Evolutionary conservation across 2,329 filamentous ascomycete species (phyloP).

Genomic region (Fusarium gaditjirri): DNA sequence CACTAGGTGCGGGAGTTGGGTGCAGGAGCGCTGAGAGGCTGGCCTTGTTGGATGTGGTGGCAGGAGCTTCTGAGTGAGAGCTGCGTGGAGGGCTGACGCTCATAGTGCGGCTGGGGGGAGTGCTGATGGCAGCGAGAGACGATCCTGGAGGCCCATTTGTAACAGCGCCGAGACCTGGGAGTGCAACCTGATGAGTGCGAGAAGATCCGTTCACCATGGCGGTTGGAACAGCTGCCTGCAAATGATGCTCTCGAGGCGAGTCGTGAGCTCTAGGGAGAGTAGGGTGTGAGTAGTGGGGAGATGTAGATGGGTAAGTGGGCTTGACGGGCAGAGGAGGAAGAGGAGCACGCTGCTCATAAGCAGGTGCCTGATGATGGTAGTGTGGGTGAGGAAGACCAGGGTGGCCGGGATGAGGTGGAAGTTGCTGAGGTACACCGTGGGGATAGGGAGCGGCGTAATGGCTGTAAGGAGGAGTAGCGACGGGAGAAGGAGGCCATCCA

Average conservation of each 20-base stretch:
- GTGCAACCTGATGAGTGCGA: constrained; percentile 55
- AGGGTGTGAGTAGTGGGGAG: constrained; percentile 47
- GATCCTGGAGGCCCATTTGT: constrained; percentile 44
- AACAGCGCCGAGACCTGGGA: constrained; percentile 55
- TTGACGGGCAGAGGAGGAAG: constrained; percentile 52
- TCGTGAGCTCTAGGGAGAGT: constrained; percentile 51
- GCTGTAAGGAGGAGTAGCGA: constrained; percentile 63
- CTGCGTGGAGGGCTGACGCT: constrained; percentile 62
- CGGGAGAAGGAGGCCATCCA: constrained; percentile 66
- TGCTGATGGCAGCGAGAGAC: constrained; percentile 49
- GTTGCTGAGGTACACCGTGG: constrained; percentile 42
- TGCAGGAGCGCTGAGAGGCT: constrained; percentile 64
- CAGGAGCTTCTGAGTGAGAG: constrained; percentile 47
- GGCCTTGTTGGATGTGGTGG: constrained; percentile 51
- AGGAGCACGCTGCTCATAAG: constrained; percentile 51
- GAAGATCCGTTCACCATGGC: constrained; percentile 51
- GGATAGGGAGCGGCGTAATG: constrained; percentile 57
- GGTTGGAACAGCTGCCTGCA: constrained; percentile 57
- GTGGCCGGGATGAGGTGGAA: constrained; percentile 46
- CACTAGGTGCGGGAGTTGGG: constrained; percentile 58
- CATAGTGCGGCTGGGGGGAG: constrained; percentile 57
- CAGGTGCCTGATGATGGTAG: constrained; percentile 45
- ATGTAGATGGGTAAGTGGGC: constrained; percentile 48
- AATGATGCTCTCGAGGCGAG: constrained; percentile 57
- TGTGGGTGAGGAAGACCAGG: constrained; percentile 41